Conservation (phyloP, 768 basidiomycete species). For the Pleurotus djamor region DNA sequence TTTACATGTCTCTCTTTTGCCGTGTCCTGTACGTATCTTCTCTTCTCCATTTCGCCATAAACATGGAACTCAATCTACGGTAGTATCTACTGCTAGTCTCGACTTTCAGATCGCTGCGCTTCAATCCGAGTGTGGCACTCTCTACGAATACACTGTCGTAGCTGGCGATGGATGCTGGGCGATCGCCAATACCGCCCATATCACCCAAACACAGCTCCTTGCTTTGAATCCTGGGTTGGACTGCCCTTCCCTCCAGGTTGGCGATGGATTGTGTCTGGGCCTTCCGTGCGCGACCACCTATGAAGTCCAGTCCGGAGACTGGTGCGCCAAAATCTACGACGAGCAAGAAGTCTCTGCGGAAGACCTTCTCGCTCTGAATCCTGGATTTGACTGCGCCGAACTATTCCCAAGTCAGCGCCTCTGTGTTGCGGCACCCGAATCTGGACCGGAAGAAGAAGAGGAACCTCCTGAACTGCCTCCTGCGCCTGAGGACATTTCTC, state of each 20-base stretch:
- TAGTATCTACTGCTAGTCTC: background rate
- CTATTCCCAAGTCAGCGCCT: constrained; percentile 3
- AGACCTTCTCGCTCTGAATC: constrained; percentile 4
- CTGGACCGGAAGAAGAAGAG: background rate
- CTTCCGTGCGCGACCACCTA: constrained; percentile 7
- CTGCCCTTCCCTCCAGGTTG: background rate
- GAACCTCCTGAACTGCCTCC: background rate
- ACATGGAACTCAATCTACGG: background rate
- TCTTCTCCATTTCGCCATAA: background rate
- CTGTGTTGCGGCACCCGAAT: background rate
- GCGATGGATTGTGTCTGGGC: constrained; percentile 3
- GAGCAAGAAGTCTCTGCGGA: constrained; percentile 3
- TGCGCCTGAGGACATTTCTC: background rate
- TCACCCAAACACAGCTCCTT: constrained; percentile 6
- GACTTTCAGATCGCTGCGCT: background rate
- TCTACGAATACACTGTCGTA: background rate
- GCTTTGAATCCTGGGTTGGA: constrained; percentile 7
- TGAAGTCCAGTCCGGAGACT: constrained; percentile 1
- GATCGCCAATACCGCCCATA: constrained; percentile 3
- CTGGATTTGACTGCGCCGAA: constrained; percentile 3
- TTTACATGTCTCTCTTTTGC: background rate
- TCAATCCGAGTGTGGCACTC: background rate
- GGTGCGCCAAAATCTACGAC: constrained; percentile 6
- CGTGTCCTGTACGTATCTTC: background rate
- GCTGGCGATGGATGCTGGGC: constrained; percentile 1